Percentiles rank a stretch among this genome's conserved stretches.
Evolutionary conservation across 2,329 filamentous ascomycete species (phyloP).

Genomic region (Ophiostoma piceae): DNA sequence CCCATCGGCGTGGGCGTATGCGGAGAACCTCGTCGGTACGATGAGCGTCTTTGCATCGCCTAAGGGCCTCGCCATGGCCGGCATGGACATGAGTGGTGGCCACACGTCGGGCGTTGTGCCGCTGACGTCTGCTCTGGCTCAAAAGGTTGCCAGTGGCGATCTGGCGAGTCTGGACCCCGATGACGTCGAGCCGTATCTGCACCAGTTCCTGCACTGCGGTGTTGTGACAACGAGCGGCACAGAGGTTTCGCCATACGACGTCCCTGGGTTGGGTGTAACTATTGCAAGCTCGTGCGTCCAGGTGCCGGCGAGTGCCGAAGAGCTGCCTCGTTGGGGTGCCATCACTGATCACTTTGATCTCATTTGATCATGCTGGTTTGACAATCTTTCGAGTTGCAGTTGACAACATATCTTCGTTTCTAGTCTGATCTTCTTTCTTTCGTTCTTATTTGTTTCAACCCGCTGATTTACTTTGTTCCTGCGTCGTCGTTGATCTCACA

Average conservation of each 20-base stretch:
- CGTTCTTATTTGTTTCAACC: not conserved
- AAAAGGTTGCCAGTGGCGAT: slow-evolving; percentile 37
- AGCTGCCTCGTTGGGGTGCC: slow-evolving; percentile 38
- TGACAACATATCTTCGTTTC: not conserved
- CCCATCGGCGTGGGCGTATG: slow-evolving; percentile 45
- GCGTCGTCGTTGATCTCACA: not conserved
- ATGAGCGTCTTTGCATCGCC: slow-evolving; percentile 50
- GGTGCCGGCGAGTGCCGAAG: slow-evolving; percentile 33
- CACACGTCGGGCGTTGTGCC: slow-evolving; percentile 48
- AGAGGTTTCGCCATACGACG: slow-evolving; percentile 30
- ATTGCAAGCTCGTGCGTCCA: slow-evolving; percentile 39
- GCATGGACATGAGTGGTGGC: slow-evolving; percentile 31
- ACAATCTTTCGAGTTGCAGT: not conserved
- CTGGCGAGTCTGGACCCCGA: slow-evolving; percentile 38
- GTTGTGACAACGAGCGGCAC: slow-evolving; percentile 33
- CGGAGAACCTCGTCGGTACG: slow-evolving; percentile 55
- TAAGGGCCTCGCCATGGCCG: slow-evolving; percentile 23
- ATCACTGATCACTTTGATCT: slow-evolving; percentile 28
- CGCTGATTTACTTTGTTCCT: not conserved
- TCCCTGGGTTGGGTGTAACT: slow-evolving; percentile 36
- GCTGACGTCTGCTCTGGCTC: slow-evolving; percentile 46
- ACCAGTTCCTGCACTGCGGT: slow-evolving; percentile 35
- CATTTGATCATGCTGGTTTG: not conserved
- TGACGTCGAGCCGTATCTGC: slow-evolving; percentile 41
- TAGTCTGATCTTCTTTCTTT: not conserved